Base-by-base conservation (phyloP, 2,329 filamentous ascomycete species). In the Pseudogymnoascus sp. region DNA sequence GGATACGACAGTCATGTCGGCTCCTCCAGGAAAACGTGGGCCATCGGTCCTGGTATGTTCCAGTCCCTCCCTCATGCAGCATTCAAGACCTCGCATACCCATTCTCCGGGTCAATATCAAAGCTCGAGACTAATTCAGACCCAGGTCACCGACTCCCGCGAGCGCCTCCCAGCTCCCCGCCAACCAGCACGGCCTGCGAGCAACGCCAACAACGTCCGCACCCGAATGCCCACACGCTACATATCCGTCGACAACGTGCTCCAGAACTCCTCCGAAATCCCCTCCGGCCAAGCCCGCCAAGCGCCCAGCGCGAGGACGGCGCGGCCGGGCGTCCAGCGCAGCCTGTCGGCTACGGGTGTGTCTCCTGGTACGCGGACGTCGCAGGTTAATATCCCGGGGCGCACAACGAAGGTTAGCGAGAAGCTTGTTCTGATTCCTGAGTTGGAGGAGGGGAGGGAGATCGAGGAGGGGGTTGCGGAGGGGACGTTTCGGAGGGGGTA, bases 381-480 rank as follows among this genome's bases (percentile, higher is more conserved):
- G 9, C 70, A 78, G 79, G 62, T 82, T 82, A 66, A 77, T 79
- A 70, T 97, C 68, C 95, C 93, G 0, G 88, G 91, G 5, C 85
- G 95, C 62, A 96, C 92, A 38, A 96, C 91, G 28, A 97, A 97
- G 76, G 88, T 96, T 67, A 96, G 91, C 75, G 91, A 97, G 78
- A 97, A 97, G 77, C 81, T 99, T n/a, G 95, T 99, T 0, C 80
- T 97, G 36, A 82, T 99, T 13, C 95, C 95, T 0, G 93, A 97
- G 72, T 89, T 92, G 1, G 80, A 81, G 3, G 83, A 83, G 15
- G 81, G 81, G 28, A 81, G 83, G 62, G 84, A 85, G 23, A 82
- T 81, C 7, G 84, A 85, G 40, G 87, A 85, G 64, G 82, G 81
- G 3, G 79, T 83, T 13, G 82, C 84, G 66, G 79, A 79, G 62